Percentiles rank a stretch among this genome's conserved stretches.
phyloP scores from a whole-genome alignment of 2,329 filamentous ascomycete species.

The Didymella pinodella region DNA sequence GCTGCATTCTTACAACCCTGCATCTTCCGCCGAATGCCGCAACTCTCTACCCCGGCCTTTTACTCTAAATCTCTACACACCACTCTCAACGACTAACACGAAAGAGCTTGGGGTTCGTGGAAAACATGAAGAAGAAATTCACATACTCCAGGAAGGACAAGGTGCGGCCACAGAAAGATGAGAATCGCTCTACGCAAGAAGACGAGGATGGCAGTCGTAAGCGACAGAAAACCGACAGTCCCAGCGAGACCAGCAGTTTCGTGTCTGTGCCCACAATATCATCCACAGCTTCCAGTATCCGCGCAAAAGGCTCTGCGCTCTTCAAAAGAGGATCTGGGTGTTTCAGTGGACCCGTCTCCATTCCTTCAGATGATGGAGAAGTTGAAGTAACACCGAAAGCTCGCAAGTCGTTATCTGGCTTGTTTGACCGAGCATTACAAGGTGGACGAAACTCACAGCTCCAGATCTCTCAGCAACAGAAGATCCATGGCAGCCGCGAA shows the following conservation, averaged over 20 bases:
- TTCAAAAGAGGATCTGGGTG: slow-evolving; percentile 23
- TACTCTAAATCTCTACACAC: slow-evolving; percentile 3
- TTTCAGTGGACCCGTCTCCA: slow-evolving; percentile 30
- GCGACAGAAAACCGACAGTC: slow-evolving; percentile 25
- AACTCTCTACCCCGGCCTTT: slow-evolving; percentile 6
- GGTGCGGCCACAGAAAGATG: slow-evolving; percentile 15
- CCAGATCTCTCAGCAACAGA: slow-evolving; percentile 13
- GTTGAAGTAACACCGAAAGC: slow-evolving; percentile 13
- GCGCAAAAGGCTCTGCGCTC: slow-evolving; percentile 8
- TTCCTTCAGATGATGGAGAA: slow-evolving; percentile 26
- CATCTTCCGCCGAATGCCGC: slow-evolving; percentile 24
- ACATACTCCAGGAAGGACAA: slow-evolving; percentile 35
- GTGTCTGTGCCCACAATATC: slow-evolving; percentile 16
- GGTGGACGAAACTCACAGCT: slow-evolving; percentile 15
- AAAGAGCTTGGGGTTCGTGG: slow-evolving; percentile 18
- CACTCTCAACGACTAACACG: slow-evolving; percentile 17
- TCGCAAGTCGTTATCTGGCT: slow-evolving; percentile 12
- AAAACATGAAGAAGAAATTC: slow-evolving; percentile 25
- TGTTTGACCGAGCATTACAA: slow-evolving; percentile 29
- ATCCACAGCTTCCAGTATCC: slow-evolving; percentile 18
- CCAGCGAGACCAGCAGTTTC: slow-evolving; percentile 18
- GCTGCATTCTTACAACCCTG: slow-evolving; percentile 17
- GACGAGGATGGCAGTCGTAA: slow-evolving; percentile 25
- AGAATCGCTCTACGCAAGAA: slow-evolving; percentile 16
- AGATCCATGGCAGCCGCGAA: slow-evolving; percentile 22